phyloP scores from a whole-genome alignment of 768 basidiomycete genomes.

The Lactarius indigo region DNA sequence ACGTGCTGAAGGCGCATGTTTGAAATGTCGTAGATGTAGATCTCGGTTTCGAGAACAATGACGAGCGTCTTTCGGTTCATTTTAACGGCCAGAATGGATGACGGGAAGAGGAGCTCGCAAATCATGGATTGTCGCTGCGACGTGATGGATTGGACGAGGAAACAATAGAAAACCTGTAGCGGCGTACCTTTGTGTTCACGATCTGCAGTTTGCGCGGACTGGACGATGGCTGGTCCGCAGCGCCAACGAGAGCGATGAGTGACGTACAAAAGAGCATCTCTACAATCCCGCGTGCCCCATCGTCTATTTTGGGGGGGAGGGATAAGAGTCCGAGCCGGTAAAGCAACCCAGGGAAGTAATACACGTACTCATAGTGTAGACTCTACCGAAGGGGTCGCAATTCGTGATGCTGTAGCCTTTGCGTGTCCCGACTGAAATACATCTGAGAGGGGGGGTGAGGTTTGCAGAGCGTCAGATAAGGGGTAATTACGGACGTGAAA shows the following conservation, averaged over 20 bases:
- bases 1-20: constrained; percentile 98
- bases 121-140: constrained; percentile 85
- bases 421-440: constrained; percentile 90
- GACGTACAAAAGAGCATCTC: constrained; percentile 99
- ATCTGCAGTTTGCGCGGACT: constrained; percentile 95
- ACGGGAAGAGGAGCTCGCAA: constrained; percentile 96
- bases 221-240: constrained; percentile 86
- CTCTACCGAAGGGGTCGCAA: constrained; percentile 95
- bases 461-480: background rate
- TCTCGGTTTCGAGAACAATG: constrained; percentile 94
- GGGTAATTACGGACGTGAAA: constrained; percentile 62
- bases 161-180: no score
- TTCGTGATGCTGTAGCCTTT: constrained; percentile 98
- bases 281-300: constrained; percentile 92
- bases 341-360: background rate
- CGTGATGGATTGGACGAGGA: background rate
- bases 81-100: constrained; percentile 95
- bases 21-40: constrained; percentile 98
- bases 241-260: constrained; percentile 93
- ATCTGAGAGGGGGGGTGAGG: constrained; percentile 41
- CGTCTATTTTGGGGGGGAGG: constrained; percentile 48
- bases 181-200: constrained; percentile 91
- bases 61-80: constrained; percentile 95
- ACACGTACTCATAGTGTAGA: constrained; percentile 90
- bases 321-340: background rate